A percentile compares a stretch with the other conserved stretches of the same genome.
These are phyloP conservation scores for Epichloe bromicola DNA, from an alignment of 2,329 filamentous ascomycete genomes.

Conservation along the genomic window DNA sequence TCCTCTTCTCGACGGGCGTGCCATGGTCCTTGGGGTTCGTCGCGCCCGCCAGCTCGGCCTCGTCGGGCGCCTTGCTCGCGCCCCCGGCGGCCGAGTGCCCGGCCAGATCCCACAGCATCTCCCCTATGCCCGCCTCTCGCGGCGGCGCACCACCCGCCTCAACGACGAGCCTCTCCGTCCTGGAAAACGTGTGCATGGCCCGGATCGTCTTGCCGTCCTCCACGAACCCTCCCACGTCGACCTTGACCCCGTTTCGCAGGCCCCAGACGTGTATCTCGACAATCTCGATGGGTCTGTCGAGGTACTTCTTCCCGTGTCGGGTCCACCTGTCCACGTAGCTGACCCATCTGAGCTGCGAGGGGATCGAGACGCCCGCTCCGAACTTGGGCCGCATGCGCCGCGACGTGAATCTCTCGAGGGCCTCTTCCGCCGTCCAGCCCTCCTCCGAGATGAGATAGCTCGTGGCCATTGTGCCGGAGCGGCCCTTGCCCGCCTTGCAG, in stretches of 20 bases:
- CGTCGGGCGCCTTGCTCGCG: too few relatives aligned
- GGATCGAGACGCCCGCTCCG: conserved; percentile 84
- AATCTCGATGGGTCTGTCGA: conserved; percentile 73
- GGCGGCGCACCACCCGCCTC: conserved; percentile 43
- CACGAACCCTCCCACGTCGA: conserved; percentile 70
- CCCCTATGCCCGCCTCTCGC: conserved; percentile 33
- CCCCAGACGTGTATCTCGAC: conserved; percentile 87
- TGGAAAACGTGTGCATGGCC: conserved; percentile 66
- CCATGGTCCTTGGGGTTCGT: conserved; percentile 1
- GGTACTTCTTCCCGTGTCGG: conserved; percentile 59
- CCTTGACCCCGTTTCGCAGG: conserved; percentile 72
- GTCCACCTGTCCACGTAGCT: conserved; percentile 84
- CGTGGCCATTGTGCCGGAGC: conserved; percentile 78
- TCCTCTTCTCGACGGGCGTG: conserved; percentile 6
- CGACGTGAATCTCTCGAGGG: conserved; percentile 53
- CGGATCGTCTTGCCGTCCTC: conserved; percentile 86
- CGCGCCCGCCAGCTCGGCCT: conserved; percentile 20
- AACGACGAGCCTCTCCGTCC: conserved; percentile 57
- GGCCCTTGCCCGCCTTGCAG: conserved; percentile 92
- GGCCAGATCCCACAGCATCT: conserved; percentile 41
- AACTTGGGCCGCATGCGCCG: conserved; percentile 82
- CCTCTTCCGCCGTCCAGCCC: conserved; percentile 41
- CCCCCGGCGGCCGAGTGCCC: too few relatives aligned
- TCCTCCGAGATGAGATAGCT: conserved; percentile 86
- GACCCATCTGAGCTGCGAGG: conserved; percentile 80